phyloP scores from a whole-genome alignment of 2,329 filamentous ascomycete genomes.

The Monosporascus sp. region DNA sequence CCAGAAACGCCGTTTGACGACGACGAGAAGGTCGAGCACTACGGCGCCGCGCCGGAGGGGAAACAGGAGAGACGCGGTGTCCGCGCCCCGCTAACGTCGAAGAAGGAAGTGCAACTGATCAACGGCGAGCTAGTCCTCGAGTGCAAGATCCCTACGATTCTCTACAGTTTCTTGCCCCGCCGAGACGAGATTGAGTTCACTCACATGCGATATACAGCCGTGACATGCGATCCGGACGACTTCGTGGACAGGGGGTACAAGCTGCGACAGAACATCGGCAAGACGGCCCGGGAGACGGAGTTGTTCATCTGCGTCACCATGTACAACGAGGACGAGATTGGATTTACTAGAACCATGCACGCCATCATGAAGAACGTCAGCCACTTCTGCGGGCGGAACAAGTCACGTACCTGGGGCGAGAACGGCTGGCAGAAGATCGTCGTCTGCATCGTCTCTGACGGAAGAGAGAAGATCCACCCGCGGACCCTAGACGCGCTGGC shows the following conservation, averaged over 20 bases:
- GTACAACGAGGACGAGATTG: slow-evolving; percentile 98
- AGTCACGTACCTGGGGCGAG: slow-evolving; percentile 96
- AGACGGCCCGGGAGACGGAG: slow-evolving; percentile 87
- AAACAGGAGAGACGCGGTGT: slow-evolving; percentile 85
- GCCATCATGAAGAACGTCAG: slow-evolving; percentile 99
- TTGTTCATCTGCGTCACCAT: slow-evolving; percentile 95
- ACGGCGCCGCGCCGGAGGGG: slow-evolving; percentile 80
- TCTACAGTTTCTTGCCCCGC: slow-evolving; percentile 92
- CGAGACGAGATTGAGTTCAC: slow-evolving; percentile 95
- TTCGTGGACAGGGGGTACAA: slow-evolving; percentile 91
- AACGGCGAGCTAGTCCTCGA: slow-evolving; percentile 97
- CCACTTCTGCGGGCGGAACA: slow-evolving; percentile 90
- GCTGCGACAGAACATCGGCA: slow-evolving; percentile 83
- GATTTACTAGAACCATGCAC: slow-evolving; percentile 92
- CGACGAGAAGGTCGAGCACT: slow-evolving; percentile 65
- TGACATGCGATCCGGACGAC: slow-evolving; percentile 85
- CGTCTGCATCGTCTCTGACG: slow-evolving; percentile 94
- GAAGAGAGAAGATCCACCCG: slow-evolving; percentile 81
- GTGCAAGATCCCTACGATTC: slow-evolving; percentile 97
- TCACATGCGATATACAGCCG: slow-evolving; percentile 91
- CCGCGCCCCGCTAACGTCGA: slow-evolving; percentile 79
- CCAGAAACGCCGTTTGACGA: slow-evolving; percentile 33
- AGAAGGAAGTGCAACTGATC: slow-evolving; percentile 91
- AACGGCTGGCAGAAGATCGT: slow-evolving; percentile 99
- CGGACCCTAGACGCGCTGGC: slow-evolving; percentile 90